phyloP scores from a whole-genome alignment of 1,139 yeast genomes.

The Pichia sp. region DNA sequence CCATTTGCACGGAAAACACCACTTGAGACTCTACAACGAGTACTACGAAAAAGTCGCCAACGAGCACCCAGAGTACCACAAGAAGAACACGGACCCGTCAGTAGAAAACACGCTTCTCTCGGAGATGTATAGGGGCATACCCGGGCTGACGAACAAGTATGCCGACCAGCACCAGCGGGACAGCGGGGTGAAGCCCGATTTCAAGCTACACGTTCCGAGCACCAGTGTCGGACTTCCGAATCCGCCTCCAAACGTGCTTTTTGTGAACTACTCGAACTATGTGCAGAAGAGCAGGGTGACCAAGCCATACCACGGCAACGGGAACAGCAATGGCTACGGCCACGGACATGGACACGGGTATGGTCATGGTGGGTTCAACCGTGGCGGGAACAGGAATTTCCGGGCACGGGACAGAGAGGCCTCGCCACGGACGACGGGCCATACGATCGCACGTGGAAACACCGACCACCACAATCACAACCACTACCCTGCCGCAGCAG shows the following conservation, averaged over 20 bases:
- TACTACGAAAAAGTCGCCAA: slow-evolving; percentile 34
- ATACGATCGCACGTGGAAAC: neutral
- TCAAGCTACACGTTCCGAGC: slow-evolving; percentile 33
- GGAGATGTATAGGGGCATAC: slow-evolving; percentile 42
- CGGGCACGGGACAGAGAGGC: neutral
- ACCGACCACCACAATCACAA: neutral
- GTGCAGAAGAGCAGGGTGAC: neutral
- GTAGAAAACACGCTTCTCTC: slow-evolving; percentile 23
- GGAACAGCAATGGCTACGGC: slow-evolving; percentile 1
- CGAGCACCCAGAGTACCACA: slow-evolving; percentile 6
- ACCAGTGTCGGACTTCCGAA: slow-evolving; percentile 37
- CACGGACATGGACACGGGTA: neutral
- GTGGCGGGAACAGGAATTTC: slow-evolving; percentile 1
- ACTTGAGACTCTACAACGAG: slow-evolving; percentile 67
- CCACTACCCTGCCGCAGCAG: neutral
- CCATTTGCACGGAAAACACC: slow-evolving; percentile 78
- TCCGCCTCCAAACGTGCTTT: slow-evolving; percentile 39
- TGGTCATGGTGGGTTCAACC: neutral
- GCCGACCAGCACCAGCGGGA: neutral
- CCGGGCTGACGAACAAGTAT: slow-evolving; percentile 33
- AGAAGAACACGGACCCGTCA: neutral
- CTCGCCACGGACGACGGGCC: neutral
- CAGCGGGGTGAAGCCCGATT: slow-evolving; percentile 20
- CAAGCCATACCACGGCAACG: slow-evolving; percentile 1
- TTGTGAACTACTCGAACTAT: neutral